These are phyloP conservation scores for Tetrahymena malaccensis DNA, from an alignment of 73 alveolate genomes.

Conservation along the genomic window DNA sequence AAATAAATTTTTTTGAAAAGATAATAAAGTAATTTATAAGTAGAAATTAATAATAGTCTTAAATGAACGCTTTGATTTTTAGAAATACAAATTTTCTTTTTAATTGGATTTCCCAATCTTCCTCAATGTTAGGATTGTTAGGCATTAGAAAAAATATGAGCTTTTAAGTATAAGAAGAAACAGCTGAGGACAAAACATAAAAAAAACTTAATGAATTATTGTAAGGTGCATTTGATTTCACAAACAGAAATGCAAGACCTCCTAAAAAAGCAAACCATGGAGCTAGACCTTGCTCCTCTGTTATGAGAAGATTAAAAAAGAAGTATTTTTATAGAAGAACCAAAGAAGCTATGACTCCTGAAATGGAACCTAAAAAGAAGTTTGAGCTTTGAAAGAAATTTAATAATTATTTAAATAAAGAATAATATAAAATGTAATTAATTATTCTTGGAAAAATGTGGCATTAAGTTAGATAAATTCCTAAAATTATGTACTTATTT, in stretches of 20 bases:
- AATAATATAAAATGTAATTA: not conserved
- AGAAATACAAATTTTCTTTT: not conserved
- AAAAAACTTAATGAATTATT: not conserved
- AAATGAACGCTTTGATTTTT: not conserved
- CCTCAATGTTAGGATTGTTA: not conserved
- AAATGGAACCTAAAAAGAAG: not conserved
- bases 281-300: slow-evolving; percentile 66
- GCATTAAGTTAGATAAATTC: not conserved
- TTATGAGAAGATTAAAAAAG: slow-evolving; percentile 53
- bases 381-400: not conserved
- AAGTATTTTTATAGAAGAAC: not conserved
- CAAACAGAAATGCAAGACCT: slow-evolving; percentile 40
- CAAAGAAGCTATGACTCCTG: not conserved
- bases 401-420: not conserved
- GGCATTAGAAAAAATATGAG: not conserved
- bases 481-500: not conserved
- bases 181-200: not conserved
- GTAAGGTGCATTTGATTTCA: not conserved
- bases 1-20: not conserved
- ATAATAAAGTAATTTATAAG: not conserved
- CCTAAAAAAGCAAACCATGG: slow-evolving; percentile 71
- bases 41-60: not conserved
- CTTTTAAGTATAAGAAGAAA: not conserved
- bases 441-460: not conserved
- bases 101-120: not conserved